A percentile compares a stretch with the other conserved stretches of the same genome.
Evolutionary conservation across 2,329 filamentous ascomycete species (phyloP).

Genomic region (Diatrype stigma): DNA sequence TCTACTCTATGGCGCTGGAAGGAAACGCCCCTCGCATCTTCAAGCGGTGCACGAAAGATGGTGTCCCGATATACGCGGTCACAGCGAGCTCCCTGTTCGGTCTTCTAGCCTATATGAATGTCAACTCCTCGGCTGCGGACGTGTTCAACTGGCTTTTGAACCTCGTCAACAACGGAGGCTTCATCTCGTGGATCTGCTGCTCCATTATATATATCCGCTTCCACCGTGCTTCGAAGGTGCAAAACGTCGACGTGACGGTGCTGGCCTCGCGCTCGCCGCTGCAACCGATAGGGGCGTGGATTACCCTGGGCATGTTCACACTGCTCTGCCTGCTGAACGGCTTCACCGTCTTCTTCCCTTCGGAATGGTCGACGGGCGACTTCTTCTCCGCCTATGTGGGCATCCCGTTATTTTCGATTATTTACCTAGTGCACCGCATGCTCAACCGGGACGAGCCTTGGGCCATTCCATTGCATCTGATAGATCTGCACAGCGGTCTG

Average conservation of each 20-base stretch:
- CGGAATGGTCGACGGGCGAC: constrained; percentile 48
- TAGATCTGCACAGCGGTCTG: too few species aligned
- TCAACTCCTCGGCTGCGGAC: constrained; percentile 52
- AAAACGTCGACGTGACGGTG: constrained; percentile 32
- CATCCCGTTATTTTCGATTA: constrained; percentile 54
- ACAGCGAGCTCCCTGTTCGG: constrained; percentile 52
- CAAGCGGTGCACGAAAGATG: constrained; percentile 39
- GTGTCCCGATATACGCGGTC: constrained; percentile 34
- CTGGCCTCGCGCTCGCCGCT: constrained; percentile 50
- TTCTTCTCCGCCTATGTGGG: constrained; percentile 65
- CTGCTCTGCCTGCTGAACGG: constrained; percentile 58
- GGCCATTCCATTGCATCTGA: constrained; percentile 26
- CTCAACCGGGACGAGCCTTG: constrained; percentile 44
- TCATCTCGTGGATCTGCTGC: constrained; percentile 51
- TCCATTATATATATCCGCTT: constrained; percentile 57
- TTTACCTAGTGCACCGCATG: constrained; percentile 51
- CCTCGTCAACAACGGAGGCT: constrained; percentile 46
- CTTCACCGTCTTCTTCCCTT: constrained; percentile 60
- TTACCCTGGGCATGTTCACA: constrained; percentile 46
- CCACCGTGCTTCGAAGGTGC: constrained; percentile 41
- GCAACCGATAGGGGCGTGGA: constrained; percentile 54
- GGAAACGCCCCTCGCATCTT: constrained; percentile 45
- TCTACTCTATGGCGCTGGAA: constrained; percentile 45
- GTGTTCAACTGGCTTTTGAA: constrained; percentile 61
- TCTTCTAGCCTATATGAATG: constrained; percentile 62